phyloP scores from a whole-genome alignment of 2,329 filamentous ascomycete species.

The Aureobasidium sp. region DNA sequence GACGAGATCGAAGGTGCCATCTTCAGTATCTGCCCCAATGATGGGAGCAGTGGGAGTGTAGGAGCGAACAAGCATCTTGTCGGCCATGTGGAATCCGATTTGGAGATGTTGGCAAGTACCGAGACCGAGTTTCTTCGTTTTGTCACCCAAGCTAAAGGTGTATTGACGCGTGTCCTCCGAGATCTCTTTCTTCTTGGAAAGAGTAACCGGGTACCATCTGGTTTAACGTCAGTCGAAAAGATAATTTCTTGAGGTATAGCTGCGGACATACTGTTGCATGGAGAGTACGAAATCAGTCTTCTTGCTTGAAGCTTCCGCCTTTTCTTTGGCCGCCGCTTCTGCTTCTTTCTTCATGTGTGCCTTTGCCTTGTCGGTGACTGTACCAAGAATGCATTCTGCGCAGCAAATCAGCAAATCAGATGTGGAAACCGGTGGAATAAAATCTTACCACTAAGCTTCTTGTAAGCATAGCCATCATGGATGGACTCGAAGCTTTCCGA shows the following conservation, averaged over 20 bases:
- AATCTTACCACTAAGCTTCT: slow-evolving; percentile 49
- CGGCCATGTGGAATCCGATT: slow-evolving; percentile 75
- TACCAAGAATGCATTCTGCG: slow-evolving; percentile 56
- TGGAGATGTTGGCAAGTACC: slow-evolving; percentile 90
- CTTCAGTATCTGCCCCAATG: slow-evolving; percentile 70
- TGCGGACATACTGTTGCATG: slow-evolving; percentile 8
- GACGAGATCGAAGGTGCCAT: slow-evolving; percentile 76
- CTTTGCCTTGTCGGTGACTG: slow-evolving; percentile 54
- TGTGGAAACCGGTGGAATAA: not conserved
- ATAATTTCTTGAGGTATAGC: slow-evolving; percentile 23
- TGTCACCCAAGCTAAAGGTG: slow-evolving; percentile 51
- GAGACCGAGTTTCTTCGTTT: slow-evolving; percentile 70
- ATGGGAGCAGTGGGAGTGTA: no score
- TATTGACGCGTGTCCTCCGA: slow-evolving; percentile 53
- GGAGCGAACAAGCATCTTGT: slow-evolving; percentile 80
- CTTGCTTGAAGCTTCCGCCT: slow-evolving; percentile 31
- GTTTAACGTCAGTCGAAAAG: slow-evolving; percentile 35
- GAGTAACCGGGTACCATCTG: slow-evolving; percentile 53
- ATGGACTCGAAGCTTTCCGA: slow-evolving; percentile 57
- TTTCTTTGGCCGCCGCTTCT: slow-evolving; percentile 44
- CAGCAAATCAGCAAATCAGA: not conserved
- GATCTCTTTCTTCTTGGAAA: slow-evolving; percentile 42
- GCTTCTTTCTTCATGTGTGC: slow-evolving; percentile 53
- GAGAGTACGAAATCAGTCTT: slow-evolving; percentile 35
- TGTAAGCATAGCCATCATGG: slow-evolving; percentile 57